A percentile compares a stretch with the other conserved stretches of the same genome.
These are phyloP conservation scores for Thuja plicata DNA, from an alignment of 83 land plant genomes.

Conservation along the genomic window DNA sequence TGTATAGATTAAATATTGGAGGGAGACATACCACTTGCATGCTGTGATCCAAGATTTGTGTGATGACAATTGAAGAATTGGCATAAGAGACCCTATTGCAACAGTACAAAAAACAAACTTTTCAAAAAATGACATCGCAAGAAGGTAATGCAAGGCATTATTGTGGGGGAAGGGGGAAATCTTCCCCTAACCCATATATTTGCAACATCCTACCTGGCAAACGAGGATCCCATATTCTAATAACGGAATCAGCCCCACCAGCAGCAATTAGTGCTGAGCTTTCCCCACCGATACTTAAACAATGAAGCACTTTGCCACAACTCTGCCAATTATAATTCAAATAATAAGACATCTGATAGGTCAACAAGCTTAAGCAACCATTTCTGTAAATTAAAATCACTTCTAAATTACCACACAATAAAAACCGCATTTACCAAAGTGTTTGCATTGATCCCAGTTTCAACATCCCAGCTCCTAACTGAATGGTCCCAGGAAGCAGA, in stretches of 20 bases:
- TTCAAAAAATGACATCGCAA: not conserved
- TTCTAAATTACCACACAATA: not conserved
- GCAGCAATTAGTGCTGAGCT: constrained; percentile 79
- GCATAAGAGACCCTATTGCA: constrained; percentile 64
- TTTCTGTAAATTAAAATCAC: not conserved
- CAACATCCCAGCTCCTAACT: constrained; percentile 87
- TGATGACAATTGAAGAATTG: constrained; percentile 72
- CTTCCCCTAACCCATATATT: not conserved
- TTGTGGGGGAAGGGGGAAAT: not conserved
- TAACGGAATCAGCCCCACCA: constrained; percentile 75
- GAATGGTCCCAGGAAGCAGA: constrained; percentile 98
- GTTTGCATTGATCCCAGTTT: constrained; percentile 59
- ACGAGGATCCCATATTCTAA: constrained; percentile 97
- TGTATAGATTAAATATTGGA: not conserved
- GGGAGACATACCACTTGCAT: constrained; percentile 59
- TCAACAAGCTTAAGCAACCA: not conserved
- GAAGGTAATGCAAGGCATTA: not conserved
- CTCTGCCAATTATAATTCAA: constrained; percentile 30
- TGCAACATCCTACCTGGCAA: constrained; percentile 61
- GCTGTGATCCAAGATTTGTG: constrained; percentile 83
- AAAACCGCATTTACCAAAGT: constrained; percentile 51
- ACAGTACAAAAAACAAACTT: constrained; percentile 1
- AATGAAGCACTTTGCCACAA: constrained; percentile 78
- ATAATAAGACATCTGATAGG: not conserved
- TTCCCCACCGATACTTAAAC: constrained; percentile 86